Base-by-base conservation (phyloP, 805 yeast species). In the Candida endomychidarum region DNA sequence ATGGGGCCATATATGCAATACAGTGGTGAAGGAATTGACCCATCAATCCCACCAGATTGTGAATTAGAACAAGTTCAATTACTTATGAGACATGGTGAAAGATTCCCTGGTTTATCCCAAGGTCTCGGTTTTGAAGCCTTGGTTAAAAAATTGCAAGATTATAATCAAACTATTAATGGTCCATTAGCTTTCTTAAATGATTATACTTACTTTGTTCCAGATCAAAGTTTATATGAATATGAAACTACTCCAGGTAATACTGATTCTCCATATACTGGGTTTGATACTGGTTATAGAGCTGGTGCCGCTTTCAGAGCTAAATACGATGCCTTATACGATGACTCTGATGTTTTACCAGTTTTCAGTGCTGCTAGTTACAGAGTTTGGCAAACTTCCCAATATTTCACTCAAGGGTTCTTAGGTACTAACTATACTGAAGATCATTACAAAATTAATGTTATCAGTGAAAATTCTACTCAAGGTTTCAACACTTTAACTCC, bases 21-120 rank as follows among this genome's bases (percentile, higher is more conserved):
- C 36, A 58, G 63, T 3, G 83, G 83, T 1, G 75, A 58, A 49
- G 85, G 84, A 2, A 70, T 80, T 27, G 60, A 74, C 11, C 56
- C 69, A 15, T 75, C 63, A 8, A 48, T 66, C 1, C 82, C 84
- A n/a, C 64, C 58, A 7, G 65, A 65, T 32, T 81, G 86, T 58
- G 51, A 59, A 5, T 65, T 81, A 40, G 77, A 77, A 49, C 91
- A 84, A 58, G 86, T 83, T 8, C 88, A 83, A 49, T 61, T 84
- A 16, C 61, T 83, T 37, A 79, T 81, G 49, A 74, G 96, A 53
- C 95, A 87, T 54, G 95, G 91, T 15, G 93, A 86, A 58, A 67
- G 95, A 48, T 84, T 70, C 53, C 69, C 73, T 6, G 56, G 68
- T n/a, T 51, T 48, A 22, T 43, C 56, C 19, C 50, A 44, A 20